Base-by-base conservation (phyloP, 352 stramenopile species). In the Pythium vanterpoolii region DNA sequence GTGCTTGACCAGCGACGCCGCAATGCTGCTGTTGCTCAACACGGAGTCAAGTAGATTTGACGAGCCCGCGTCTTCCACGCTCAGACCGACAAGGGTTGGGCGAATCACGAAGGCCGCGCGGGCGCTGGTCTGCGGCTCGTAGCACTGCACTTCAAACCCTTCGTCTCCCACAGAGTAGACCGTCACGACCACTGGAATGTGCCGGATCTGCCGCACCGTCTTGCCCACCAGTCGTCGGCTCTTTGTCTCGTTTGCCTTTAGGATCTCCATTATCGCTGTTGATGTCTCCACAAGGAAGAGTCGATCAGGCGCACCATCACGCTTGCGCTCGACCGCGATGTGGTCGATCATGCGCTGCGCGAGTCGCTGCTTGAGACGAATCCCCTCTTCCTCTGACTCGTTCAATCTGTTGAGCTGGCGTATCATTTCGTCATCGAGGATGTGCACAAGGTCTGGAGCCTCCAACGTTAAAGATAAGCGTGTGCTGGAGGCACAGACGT, bases 381-480 rank as follows among this genome's bases (percentile, higher is more conserved):
- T 43, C 8, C 27, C 14, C 18, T 38, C 45, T 4, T 28, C 68
- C 7, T 73, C 73, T 4, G 13, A 18, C 26, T 30, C 7, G 21
- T 16, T 3, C 2, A 64, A 38, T 24, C 2, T 4, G 10, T 38
- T 38, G 10, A 38, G 33, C 10, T 38, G 10, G 33, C 11, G 33
- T 38, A 14, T 14, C 27, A 49, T 30, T 11, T 38, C 45, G 1
- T 28, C 68, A 7, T 76, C 73, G 14, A 79, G 56, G 26, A 89
- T 48, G 23, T 86, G 68, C 0, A 76, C 53, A 8, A 92, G 49
- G 34, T 85, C 76, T 4, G 54, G 59, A 3, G 56, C 53, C 13
- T 85, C 68, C 4, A 89, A 24, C 2, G 83, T 40, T 31, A 90
- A 31, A 7, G 79, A 88, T 1, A 89, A 39, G 10, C 65, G 69